Evolutionary conservation across 108 stramenopile genomes (phyloP), one percentile per base, ranked within the genome.

Genomic region (Poteriospumella lacustris): DNA sequence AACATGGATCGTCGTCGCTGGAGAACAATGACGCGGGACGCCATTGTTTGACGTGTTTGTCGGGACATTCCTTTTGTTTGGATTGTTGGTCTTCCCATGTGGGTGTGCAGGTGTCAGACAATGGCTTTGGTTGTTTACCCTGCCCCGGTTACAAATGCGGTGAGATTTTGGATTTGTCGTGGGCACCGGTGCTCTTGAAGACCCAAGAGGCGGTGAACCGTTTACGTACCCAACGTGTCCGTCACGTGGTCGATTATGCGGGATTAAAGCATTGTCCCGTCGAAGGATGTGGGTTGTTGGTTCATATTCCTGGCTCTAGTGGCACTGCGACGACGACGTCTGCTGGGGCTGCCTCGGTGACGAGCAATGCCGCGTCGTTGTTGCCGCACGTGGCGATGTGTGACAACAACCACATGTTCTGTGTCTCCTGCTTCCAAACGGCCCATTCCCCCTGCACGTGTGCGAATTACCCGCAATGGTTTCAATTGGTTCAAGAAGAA

Each of bases 81-180:
- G 5, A 3, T 52, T 73, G 70, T 73, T 73, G 70, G 70, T 3
- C 12, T 5, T 3, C 70, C 5, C 5, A 73, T 73, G 9, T 73
- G 42, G 5, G 3, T 5, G 47, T 38, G 12, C 70, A 73, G 42
- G 24, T 73, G 47, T 15, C 24, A 12, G 70, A 73, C 5, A 5
- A 26, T 44, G 33, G 12, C 5, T 5, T 44, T 5, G 44, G 44
- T 38, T 12, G 19, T 44, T 12, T 73, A 3, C 43, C 44, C 42
- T 73, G 70, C 36, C 43, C 47, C 5, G 70, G 12, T 44, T 73
- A 12, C 36, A 73, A 73, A 24, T 73, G 70, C 36, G 70, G 70
- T 52, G 70, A 42, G 5, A 34, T 5, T 19, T 73, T 73, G 41
- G 41, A 42, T 42, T 73, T 33, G 41, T n/a, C 12, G 41, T 56